phyloP scores from a whole-genome alignment of 2,329 filamentous ascomycete species.

The Hypomyces rosellus region DNA sequence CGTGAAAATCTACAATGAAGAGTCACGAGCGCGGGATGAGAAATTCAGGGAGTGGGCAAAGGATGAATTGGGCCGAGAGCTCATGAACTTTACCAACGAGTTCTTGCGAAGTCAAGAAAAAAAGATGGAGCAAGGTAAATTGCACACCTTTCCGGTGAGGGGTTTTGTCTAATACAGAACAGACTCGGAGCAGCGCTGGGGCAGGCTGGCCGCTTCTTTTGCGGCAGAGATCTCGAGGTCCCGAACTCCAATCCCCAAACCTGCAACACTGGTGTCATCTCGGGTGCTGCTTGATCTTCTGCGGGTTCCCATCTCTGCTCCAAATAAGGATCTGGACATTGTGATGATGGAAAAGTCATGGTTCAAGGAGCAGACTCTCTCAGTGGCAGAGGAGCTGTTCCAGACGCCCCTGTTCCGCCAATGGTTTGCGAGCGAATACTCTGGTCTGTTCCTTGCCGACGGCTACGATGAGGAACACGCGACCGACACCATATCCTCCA shows the following conservation, averaged over 20 bases:
- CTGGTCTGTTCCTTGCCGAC: not conserved
- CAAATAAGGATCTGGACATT: not conserved
- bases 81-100: not conserved
- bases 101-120: not conserved
- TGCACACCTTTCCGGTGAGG: not conserved
- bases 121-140: not conserved
- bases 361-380: not conserved
- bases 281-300: not conserved
- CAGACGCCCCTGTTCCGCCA: not conserved
- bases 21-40: not conserved
- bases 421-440: not conserved
- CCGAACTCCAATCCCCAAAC: not conserved
- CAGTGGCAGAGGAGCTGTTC: not conserved
- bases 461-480: not conserved
- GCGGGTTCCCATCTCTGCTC: not conserved
- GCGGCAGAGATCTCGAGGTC: not conserved
- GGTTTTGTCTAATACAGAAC: not conserved
- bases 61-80: not conserved
- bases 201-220: not conserved
- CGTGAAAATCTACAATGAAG: not conserved
- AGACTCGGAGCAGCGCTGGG: not conserved
- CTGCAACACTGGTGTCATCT: not conserved
- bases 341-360: not conserved
- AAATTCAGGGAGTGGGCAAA: not conserved
- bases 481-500: not conserved